phyloP scores from a whole-genome alignment of 192 early-diverging fungal species.

The Rhizophagus prolifer region DNA sequence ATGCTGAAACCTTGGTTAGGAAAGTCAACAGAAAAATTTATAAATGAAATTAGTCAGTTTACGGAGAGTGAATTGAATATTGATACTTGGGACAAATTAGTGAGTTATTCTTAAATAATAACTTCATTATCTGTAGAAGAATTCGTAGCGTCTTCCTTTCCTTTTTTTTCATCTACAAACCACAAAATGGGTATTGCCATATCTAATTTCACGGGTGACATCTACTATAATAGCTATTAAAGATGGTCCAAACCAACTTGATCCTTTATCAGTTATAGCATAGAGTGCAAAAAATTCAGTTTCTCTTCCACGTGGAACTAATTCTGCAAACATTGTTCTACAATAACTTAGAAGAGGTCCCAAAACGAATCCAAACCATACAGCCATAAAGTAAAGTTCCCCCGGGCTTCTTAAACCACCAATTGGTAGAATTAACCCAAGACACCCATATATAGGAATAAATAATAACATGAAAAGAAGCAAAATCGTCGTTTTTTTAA shows the following conservation, averaged over 20 bases:
- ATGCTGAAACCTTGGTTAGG: not conserved
- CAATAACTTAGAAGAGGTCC: conserved; percentile 48
- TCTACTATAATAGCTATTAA: conserved; percentile 56
- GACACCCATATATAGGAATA: conserved; percentile 43
- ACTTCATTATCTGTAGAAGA: conserved; percentile 23
- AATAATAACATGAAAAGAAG: conserved; percentile 37
- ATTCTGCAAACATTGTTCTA: conserved; percentile 57
- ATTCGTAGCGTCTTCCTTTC: conserved; percentile 43
- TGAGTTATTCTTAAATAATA: not conserved
- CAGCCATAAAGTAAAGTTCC: conserved; percentile 39
- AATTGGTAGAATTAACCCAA: conserved; percentile 40
- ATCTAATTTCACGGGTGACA: conserved; percentile 48
- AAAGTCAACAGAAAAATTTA: not conserved
- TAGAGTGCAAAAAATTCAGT: conserved; percentile 67
- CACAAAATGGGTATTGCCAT: conserved; percentile 54
- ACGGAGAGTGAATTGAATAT: not conserved
- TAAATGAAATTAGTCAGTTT: not conserved
- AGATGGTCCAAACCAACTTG: conserved; percentile 65
- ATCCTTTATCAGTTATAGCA: conserved; percentile 66
- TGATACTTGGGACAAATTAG: not conserved
- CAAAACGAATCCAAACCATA: conserved; percentile 43
- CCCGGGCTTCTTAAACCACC: conserved; percentile 32
- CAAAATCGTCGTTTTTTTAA: conserved; percentile 49
- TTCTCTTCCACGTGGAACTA: conserved; percentile 60
- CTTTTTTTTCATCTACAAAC: conserved; percentile 50